Conservation (phyloP, 2,329 filamentous ascomycete species). For the Verticillium zaregamsianum region DNA sequence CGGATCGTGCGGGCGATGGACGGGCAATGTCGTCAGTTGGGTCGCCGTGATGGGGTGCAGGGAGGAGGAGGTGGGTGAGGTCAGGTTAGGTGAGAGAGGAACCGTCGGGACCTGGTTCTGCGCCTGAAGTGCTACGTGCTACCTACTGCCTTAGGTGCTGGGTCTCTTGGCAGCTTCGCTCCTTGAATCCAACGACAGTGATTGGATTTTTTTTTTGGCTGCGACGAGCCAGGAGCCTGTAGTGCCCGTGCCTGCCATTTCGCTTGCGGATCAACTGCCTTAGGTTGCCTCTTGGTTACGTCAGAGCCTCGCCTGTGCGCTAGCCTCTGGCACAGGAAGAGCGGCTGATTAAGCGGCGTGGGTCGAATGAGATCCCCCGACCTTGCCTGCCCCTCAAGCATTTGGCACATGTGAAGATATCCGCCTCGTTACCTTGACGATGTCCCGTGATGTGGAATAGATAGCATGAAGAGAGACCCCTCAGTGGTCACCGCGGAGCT, state of each 20-base stretch:
- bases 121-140: not conserved
- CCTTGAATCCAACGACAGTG: not conserved
- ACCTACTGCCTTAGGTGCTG: not conserved
- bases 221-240: not conserved
- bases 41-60: not conserved
- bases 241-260: not conserved
- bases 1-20: not conserved
- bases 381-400: too few species aligned
- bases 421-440: too few species aligned
- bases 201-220: not conserved
- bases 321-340: not conserved
- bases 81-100: not conserved
- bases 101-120: not conserved
- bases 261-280: not conserved
- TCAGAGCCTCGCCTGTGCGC: not conserved
- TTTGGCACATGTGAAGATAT: too few species aligned
- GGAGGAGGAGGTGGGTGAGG: not conserved
- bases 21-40: not conserved
- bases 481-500: too few species aligned
- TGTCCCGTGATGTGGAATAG: too few species aligned
- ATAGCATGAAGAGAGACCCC: too few species aligned
- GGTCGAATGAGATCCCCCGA: too few species aligned
- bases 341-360: not conserved
- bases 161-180: not conserved
- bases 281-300: not conserved